Conservation (phyloP, 805 yeast species). For the Yarrowia sp. region DNA sequence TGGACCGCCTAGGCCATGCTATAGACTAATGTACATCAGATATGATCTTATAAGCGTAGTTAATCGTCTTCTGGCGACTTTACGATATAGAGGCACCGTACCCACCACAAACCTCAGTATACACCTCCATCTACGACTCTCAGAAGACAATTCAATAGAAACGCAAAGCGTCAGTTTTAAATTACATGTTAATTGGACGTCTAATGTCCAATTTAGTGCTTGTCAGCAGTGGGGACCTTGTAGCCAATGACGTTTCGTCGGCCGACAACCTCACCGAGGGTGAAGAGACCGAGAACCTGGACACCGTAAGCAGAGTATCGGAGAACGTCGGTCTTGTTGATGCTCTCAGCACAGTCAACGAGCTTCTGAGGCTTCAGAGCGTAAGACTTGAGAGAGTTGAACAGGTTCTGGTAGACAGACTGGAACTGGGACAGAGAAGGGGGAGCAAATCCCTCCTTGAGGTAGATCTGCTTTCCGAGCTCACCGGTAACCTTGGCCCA, state of each 20-base stretch:
- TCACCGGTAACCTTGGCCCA: slow-evolving; percentile 68
- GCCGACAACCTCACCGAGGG: slow-evolving; percentile 94
- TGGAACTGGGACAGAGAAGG: slow-evolving; percentile 76
- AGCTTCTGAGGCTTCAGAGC: slow-evolving; percentile 61
- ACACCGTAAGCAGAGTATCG: slow-evolving; percentile 71
- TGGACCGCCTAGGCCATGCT: neutral
- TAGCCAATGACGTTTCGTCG: slow-evolving; percentile 93
- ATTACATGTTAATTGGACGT: slow-evolving; percentile 9
- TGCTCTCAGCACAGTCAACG: slow-evolving; percentile 45
- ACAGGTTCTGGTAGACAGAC: slow-evolving; percentile 58
- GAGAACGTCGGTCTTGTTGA: slow-evolving; percentile 55
- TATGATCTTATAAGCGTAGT: too few species aligned
- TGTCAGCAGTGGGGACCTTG: slow-evolving; percentile 30
- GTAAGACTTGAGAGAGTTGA: slow-evolving; percentile 36
- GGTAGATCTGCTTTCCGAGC: slow-evolving; percentile 72
- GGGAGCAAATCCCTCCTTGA: slow-evolving; percentile 90
- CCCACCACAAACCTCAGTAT: too few species aligned
- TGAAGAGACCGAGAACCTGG: slow-evolving; percentile 86
- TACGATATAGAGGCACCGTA: too few species aligned
- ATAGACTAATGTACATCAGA: neutral
- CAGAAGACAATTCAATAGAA: slow-evolving; percentile 7
- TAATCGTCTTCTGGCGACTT: too few species aligned
- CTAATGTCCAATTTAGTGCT: slow-evolving; percentile 16
- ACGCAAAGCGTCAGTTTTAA: slow-evolving; percentile 18
- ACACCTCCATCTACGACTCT: too few species aligned